Percentiles rank a stretch among this genome's conserved stretches.
These are phyloP conservation scores for Dioscorea alata DNA, from an alignment of 106 monocot genomes.

Conservation along the genomic window DNA sequence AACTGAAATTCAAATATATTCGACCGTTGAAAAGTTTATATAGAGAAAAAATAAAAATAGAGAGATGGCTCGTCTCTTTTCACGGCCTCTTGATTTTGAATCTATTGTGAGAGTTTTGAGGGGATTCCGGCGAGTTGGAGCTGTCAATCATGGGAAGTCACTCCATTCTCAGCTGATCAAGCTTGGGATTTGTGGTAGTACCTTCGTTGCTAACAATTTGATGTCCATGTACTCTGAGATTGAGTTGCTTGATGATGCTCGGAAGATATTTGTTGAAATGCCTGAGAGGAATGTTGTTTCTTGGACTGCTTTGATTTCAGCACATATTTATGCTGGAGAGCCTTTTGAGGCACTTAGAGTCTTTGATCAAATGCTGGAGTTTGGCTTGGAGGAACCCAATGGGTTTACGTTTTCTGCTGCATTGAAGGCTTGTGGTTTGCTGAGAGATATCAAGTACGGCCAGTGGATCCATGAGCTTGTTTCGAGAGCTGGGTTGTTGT, in stretches of 20 bases:
- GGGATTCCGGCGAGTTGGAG: constrained; percentile 6
- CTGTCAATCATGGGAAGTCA: constrained; percentile 17
- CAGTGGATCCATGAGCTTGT: constrained; percentile 45
- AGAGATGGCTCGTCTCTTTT: background rate
- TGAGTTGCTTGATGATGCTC: constrained; percentile 25
- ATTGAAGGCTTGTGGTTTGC: constrained; percentile 57
- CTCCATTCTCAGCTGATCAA: constrained; percentile 52
- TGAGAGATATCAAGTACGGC: constrained; percentile 44
- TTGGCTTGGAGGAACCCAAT: constrained; percentile 36
- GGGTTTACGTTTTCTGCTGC: constrained; percentile 40
- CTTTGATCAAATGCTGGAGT: constrained; percentile 41
- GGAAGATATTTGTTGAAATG: constrained; percentile 60
- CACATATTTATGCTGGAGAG: constrained; percentile 28
- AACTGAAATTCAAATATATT: background rate
- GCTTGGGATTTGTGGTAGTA: constrained; percentile 21
- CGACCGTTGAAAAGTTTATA: background rate
- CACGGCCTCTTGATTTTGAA: constrained; percentile 9
- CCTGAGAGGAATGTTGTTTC: constrained; percentile 52
- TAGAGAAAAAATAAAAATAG: no score
- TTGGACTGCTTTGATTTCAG: constrained; percentile 71
- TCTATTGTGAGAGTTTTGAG: constrained; percentile 30
- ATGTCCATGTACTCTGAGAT: constrained; percentile 42
- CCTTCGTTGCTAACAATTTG: constrained; percentile 59
- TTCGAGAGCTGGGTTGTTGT: constrained; percentile 1
- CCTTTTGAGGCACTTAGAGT: constrained; percentile 39